Percentiles rank a stretch among this genome's conserved stretches.
These are phyloP conservation scores for Bidens hawaiensis DNA, from an alignment of 140 eudicot genomes.

Conservation along the genomic window DNA sequence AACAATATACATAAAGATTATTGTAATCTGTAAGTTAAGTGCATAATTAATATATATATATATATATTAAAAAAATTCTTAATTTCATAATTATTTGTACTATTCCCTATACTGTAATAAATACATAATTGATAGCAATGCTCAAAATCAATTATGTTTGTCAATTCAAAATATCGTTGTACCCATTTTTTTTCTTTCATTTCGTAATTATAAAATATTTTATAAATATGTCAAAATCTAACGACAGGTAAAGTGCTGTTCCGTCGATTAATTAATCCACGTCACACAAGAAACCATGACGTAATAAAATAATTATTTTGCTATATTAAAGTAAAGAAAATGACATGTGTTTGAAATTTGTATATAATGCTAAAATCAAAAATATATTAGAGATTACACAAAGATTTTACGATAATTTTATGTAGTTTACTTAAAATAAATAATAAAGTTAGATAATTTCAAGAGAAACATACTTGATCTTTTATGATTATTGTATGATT, in stretches of 20 bases:
- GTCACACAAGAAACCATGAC: conserved; percentile 1
- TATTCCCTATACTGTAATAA: too few relatives aligned
- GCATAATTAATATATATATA: too few relatives aligned
- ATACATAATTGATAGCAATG: background rate
- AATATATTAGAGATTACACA: background rate
- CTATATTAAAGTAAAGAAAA: conserved; percentile 6
- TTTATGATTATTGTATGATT: too few relatives aligned
- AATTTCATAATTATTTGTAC: too few relatives aligned
- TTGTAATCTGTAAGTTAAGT: too few relatives aligned
- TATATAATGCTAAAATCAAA: background rate
- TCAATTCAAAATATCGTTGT: background rate
- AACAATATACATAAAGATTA: too few relatives aligned
- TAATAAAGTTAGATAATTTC: too few relatives aligned
- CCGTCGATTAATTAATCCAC: background rate
- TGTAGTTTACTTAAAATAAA: too few relatives aligned
- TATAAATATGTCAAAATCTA: background rate
- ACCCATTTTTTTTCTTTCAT: background rate
- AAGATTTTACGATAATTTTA: background rate
- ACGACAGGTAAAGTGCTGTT: background rate
- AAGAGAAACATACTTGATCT: too few relatives aligned
- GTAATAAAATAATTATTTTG: background rate
- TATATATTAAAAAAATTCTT: too few relatives aligned
- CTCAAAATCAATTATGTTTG: background rate
- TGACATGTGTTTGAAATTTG: conserved; percentile 14
- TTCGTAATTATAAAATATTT: background rate